Evolutionary conservation across 106 monocot genomes (phyloP), one percentile per base, ranked within the genome.

Genomic region (Dendrobium huoshanense): DNA sequence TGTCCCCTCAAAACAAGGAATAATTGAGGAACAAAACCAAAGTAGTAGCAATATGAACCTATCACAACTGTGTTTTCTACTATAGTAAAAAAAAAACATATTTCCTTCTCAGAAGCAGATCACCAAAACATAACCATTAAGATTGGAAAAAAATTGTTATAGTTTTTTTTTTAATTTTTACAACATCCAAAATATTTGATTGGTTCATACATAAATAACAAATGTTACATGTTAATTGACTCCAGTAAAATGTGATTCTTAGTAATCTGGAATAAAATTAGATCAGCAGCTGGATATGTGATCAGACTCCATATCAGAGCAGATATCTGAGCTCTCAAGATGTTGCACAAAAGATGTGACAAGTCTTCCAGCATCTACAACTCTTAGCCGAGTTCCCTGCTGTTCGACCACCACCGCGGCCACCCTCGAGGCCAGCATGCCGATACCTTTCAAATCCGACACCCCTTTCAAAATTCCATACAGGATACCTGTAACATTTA

Each of bases 341-440:
- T 90, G 83, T 17, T 80, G 87, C 0, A 81, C 81, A 56, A 92
- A 94, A 0, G 85, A 87, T 49, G 87, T 85, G 0, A 88, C 92
- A 58, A 97, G 82, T 73, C 81, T 82, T 19, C 67, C 80, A 2
- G 97, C 97, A 82, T 97, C 97, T 13, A 87, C 65, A 65, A 97
- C 92, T 27, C 90, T 47, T 41, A 97, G 86, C 11, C 97, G 92
- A 68, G 97, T 94, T 2, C 97, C 97, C 80, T 94, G 97, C 82
- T 98, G 97, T 4, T 78, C 92, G 5, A 98, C 97, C 31, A 98
- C 94, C 61, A 91, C 84, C 20, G 97, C 88, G 4, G 97, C 97
- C 31, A 95, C 97, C 45, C 87, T 86, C 1, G 97, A 98, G 58
- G 97, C 94, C 55, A 98, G 72, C 87, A 84, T 44, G 0, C 97